Conservation (phyloP, 257 asterid species). For the Solanum pennellii region DNA sequence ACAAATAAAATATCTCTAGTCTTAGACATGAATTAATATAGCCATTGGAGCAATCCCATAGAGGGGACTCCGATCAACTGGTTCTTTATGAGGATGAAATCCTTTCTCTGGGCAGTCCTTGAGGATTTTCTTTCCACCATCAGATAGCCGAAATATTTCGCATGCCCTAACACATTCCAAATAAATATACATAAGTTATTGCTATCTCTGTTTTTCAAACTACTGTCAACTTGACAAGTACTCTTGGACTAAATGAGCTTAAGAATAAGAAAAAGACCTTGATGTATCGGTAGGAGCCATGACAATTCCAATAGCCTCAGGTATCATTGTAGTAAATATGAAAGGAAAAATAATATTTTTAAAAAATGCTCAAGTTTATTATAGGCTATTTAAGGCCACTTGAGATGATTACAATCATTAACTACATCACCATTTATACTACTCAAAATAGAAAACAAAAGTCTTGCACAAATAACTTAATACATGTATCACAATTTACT, state of each 20-base stretch:
- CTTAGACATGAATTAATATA: conserved; percentile 31
- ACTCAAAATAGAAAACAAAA: no score
- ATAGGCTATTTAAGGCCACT: no score
- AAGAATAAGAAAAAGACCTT: conserved; percentile 12
- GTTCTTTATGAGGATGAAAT: conserved; percentile 31
- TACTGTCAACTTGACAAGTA: not conserved
- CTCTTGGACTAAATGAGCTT: not conserved
- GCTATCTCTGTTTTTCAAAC: not conserved
- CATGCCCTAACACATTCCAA: conserved; percentile 12
- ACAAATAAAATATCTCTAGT: conserved; percentile 32
- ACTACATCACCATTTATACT: no score
- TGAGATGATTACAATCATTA: no score
- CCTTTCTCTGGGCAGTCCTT: conserved; percentile 33
- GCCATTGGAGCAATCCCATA: conserved; percentile 26
- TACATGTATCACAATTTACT: no score
- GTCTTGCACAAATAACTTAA: no score
- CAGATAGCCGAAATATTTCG: conserved; percentile 32
- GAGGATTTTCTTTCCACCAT: conserved; percentile 33
- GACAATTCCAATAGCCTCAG: conserved; percentile 47
- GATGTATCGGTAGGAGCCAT: conserved; percentile 38
- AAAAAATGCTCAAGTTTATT: no score
- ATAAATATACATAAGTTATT: not conserved
- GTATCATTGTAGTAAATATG: not conserved
- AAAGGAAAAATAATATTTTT: no score
- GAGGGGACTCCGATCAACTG: conserved; percentile 20